A percentile compares a stretch with the other conserved stretches of the same genome.
Conservation (phyloP, 306 rosid species). For the Quercus dentata region DNA sequence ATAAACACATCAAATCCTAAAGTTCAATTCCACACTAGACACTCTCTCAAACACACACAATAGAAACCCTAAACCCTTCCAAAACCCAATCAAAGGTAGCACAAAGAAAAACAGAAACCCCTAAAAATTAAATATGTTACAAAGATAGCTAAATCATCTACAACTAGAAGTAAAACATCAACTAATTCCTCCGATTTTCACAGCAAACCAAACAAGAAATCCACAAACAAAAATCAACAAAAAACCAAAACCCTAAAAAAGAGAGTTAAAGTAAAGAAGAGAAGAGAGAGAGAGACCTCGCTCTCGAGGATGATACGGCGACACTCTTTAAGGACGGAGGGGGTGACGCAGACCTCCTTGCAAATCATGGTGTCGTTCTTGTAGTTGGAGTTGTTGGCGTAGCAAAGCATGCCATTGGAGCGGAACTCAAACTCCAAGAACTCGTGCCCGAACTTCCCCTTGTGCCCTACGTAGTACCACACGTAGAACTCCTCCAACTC, state of each 20-base stretch:
- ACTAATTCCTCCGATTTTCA: background rate
- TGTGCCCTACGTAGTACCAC: no score
- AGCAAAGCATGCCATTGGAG: no score
- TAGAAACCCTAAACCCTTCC: no score
- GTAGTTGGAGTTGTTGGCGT: no score
- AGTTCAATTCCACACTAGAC: no score
- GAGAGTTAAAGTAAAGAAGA: background rate
- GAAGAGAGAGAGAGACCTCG: constrained; percentile 39
- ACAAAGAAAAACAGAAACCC: background rate
- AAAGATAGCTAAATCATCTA: background rate
- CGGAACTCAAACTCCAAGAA: no score
- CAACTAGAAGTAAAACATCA: background rate
- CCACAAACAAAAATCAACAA: background rate
- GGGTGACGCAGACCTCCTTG: constrained; percentile 90
- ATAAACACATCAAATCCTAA: no score
- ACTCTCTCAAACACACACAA: no score
- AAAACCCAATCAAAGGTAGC: no score
- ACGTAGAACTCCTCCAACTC: no score
- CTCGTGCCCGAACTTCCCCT: no score
- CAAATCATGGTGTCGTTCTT: constrained; percentile 64
- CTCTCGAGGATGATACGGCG: constrained; percentile 86
- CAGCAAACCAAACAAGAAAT: background rate
- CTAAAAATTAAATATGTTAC: background rate
- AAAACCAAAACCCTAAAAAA: background rate
- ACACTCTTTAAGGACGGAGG: constrained; percentile 87